These are phyloP conservation scores for Craspedostauros australis DNA, from an alignment of 108 stramenopile genomes.

Conservation along the genomic window DNA sequence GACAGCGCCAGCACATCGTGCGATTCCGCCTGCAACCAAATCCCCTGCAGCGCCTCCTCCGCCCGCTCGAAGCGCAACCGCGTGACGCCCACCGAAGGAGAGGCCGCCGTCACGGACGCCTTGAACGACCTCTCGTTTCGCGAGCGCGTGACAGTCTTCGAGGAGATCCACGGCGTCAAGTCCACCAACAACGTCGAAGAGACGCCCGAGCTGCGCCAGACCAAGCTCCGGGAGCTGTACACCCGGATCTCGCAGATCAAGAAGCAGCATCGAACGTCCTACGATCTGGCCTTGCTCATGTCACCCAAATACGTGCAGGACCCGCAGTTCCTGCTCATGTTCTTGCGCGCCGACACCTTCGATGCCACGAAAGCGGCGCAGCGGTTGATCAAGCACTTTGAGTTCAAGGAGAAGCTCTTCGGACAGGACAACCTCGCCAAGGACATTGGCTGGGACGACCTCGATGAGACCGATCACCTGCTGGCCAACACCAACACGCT, in stretches of 20 bases:
- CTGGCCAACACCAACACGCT: too few species aligned
- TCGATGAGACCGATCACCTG: too few species aligned
- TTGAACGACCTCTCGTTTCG: slow-evolving; percentile 2
- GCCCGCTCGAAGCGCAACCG: too few species aligned
- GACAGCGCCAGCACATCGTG: too few species aligned
- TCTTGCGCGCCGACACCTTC: slow-evolving; percentile 28
- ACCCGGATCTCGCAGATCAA: too few species aligned
- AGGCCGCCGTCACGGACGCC: too few species aligned
- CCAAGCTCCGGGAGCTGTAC: not conserved
- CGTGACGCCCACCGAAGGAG: too few species aligned
- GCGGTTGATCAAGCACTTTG: slow-evolving; percentile 21
- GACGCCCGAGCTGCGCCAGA: slow-evolving; percentile 1
- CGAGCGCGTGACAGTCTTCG: slow-evolving; percentile 5
- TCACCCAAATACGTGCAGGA: slow-evolving; percentile 19
- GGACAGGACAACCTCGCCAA: slow-evolving; percentile 15
- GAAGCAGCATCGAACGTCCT: too few species aligned
- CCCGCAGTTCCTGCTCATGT: slow-evolving; percentile 20
- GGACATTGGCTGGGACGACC: slow-evolving; percentile 15
- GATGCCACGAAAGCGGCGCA: slow-evolving; percentile 20
- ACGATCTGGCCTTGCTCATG: too few species aligned
- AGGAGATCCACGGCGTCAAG: slow-evolving; percentile 18
- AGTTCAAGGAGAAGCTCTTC: slow-evolving; percentile 36
- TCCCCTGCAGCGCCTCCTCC: too few species aligned
- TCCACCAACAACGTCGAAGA: slow-evolving; percentile 1
- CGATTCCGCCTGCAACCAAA: too few species aligned